Conservation (phyloP, 2,329 filamentous ascomycete genomes). For the Clonostachys sp. region DNA sequence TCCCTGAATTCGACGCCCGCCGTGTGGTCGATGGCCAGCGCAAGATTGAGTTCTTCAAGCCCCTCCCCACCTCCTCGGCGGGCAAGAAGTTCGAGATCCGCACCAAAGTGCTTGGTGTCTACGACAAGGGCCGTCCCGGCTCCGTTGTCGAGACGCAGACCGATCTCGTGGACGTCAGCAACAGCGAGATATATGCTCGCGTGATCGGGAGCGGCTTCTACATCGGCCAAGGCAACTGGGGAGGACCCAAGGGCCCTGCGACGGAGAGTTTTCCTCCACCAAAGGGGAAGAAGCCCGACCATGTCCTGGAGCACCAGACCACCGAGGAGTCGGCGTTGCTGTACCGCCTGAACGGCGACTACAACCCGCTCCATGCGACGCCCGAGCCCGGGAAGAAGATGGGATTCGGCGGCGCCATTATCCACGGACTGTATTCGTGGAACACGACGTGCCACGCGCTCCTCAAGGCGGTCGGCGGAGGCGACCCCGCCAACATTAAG, state of each 20-base stretch:
- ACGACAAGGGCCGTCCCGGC: conserved; percentile 83
- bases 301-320: conserved; percentile 65
- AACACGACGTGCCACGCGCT: conserved; percentile 74
- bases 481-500: conserved; percentile 75
- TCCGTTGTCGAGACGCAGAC: conserved; percentile 78
- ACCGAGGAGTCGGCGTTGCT: conserved; percentile 68
- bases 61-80: conserved; percentile 65
- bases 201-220: conserved; percentile 71
- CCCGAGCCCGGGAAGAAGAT: conserved; percentile 82
- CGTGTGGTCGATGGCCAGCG: conserved; percentile 83
- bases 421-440: conserved; percentile 87
- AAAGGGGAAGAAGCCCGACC: conserved; percentile 68
- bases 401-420: conserved; percentile 86
- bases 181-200: conserved; percentile 66
- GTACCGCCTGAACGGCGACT: conserved; percentile 87
- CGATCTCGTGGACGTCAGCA: conserved; percentile 66
- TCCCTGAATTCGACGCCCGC: conserved; percentile 70
- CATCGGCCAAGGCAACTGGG: conserved; percentile 77
- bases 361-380: conserved; percentile 87
- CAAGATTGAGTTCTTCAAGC: conserved; percentile 71
- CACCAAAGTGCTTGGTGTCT: conserved; percentile 76
- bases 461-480: conserved; percentile 67
- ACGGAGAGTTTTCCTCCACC: conserved; percentile 76
- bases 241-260: conserved; percentile 83
- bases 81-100: conserved; percentile 73